phyloP scores from a whole-genome alignment of 2,329 filamentous ascomycete species.

The Epichloe uncinata region DNA sequence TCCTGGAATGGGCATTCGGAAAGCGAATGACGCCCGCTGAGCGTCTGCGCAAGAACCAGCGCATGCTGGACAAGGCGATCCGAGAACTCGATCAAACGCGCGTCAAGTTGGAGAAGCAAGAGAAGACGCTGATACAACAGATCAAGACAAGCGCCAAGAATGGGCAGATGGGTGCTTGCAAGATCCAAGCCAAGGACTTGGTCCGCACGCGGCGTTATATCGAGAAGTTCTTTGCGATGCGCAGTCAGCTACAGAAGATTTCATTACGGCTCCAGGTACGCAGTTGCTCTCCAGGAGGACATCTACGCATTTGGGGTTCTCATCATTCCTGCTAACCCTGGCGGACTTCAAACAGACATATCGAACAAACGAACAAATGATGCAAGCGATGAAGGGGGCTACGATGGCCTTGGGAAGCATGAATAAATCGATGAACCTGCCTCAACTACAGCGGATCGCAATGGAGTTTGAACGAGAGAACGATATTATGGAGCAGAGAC shows the following conservation, averaged over 20 bases:
- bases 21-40: constrained; percentile 97
- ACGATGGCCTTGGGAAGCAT: constrained; percentile 88
- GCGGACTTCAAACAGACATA: constrained; percentile 52
- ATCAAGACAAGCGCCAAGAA: constrained; percentile 99
- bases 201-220: constrained; percentile 89
- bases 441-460: constrained; percentile 85
- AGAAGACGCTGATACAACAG: constrained; percentile 90
- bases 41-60: constrained; percentile 84
- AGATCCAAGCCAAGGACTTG: constrained; percentile 95
- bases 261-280: constrained; percentile 81
- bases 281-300: not conserved
- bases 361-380: constrained; percentile 98
- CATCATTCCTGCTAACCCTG: constrained; percentile 5
- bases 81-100: constrained; percentile 90
- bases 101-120: constrained; percentile 93
- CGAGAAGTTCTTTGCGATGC: constrained; percentile 97
- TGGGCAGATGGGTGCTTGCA: constrained; percentile 94
- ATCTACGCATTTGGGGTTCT: not conserved
- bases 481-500: constrained; percentile 96
- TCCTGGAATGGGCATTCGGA: constrained; percentile 97
- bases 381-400: constrained; percentile 98
- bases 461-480: constrained; percentile 99
- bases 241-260: constrained; percentile 92
- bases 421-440: constrained; percentile 96
- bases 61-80: constrained; percentile 93